These are phyloP conservation scores for Haplosporangium gracile DNA, from an alignment of 192 early-diverging fungal species.

Conservation along the genomic window DNA sequence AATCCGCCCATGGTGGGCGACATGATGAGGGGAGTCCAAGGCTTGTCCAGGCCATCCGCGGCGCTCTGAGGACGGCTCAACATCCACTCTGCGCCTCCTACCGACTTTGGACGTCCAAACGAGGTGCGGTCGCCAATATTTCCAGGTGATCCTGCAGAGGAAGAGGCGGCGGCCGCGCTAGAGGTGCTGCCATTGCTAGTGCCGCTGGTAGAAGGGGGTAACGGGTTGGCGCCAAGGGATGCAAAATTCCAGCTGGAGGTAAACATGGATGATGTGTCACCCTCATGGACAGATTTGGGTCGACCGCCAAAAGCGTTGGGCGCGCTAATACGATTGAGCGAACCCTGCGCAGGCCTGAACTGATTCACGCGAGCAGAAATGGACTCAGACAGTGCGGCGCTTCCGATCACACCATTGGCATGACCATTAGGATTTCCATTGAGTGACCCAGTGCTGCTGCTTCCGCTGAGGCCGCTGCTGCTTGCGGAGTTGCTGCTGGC, in stretches of 20 bases:
- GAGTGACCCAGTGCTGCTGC: conserved; percentile 10
- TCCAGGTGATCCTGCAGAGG: conserved; percentile 41
- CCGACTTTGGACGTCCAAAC: conserved; percentile 61
- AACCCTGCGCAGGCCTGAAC: conserved; percentile 21
- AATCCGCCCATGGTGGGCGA: conserved; percentile 51
- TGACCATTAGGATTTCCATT: conserved; percentile 28
- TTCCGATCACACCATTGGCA: conserved; percentile 29
- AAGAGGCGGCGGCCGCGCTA: background rate
- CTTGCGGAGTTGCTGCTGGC: conserved; percentile 37
- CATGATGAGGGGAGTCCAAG: conserved; percentile 44
- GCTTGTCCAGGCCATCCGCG: conserved; percentile 37
- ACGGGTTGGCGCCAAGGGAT: conserved; percentile 39
- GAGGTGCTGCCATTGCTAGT: background rate
- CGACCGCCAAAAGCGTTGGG: conserved; percentile 32
- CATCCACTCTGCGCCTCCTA: conserved; percentile 62
- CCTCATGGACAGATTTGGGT: conserved; percentile 55
- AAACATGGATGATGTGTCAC: conserved; percentile 49
- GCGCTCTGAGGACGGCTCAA: conserved; percentile 20
- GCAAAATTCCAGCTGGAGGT: conserved; percentile 53
- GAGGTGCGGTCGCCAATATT: conserved; percentile 45
- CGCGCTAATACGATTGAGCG: conserved; percentile 28
- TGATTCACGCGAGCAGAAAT: conserved; percentile 34
- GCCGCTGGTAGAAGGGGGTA: conserved; percentile 13
- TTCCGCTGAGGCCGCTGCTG: conserved; percentile 30
- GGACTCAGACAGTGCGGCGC: conserved; percentile 30